Base-by-base conservation (phyloP, 2,329 filamentous ascomycete species). In the Fusarium anguioides region DNA sequence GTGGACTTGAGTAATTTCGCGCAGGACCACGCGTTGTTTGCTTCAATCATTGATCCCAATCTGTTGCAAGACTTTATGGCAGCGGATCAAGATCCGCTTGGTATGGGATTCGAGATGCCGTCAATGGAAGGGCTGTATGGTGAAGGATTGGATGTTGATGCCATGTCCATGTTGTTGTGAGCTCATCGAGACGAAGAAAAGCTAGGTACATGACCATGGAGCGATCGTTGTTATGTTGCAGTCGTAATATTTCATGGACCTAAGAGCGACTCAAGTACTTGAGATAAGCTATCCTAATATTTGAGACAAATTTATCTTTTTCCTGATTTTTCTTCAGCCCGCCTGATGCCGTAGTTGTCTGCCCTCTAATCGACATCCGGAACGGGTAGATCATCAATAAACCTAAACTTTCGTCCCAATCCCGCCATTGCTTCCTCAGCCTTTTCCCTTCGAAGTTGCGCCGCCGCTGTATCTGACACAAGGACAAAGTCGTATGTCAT, bases 401-500 rank as follows among this genome's bases (percentile, higher is more conserved):
- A 63, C 21, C n/a, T 49, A 15, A 63, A 63, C 21, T 40, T 57
- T 2, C 42, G 49, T 6, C 60, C 58, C 37, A 63, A 11, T 4
- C 39, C 45, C 0, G 49, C 58, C 60, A 63, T 63, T 14, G 58
- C 58, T 5, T 63, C 42, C 14, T 63, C 58, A 6, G 60, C 60
- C 42, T 63, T 63, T 8, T 57, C 39, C 3, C 60, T 48, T 8
- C 60, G 35, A 2, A 63, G 37, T n/a, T 62, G 20, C 9, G 58
- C 42, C 15, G 58, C 60, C 3, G 49, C 58, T 6, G 35, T 33
- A 20, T 63, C 60, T 1, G 58, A 44, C 15, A 63, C 58, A 8
- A 63, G 45, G 23, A 63, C 60, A 23, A 63, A 63, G 20, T 63
- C 58, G 24, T 63, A 63, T 2, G 58, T 63, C 14, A 63, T 31